Evolutionary conservation across 257 asterid species (phyloP), one percentile per base, ranked within the genome.

Genomic region (Solanum clarkiae): DNA sequence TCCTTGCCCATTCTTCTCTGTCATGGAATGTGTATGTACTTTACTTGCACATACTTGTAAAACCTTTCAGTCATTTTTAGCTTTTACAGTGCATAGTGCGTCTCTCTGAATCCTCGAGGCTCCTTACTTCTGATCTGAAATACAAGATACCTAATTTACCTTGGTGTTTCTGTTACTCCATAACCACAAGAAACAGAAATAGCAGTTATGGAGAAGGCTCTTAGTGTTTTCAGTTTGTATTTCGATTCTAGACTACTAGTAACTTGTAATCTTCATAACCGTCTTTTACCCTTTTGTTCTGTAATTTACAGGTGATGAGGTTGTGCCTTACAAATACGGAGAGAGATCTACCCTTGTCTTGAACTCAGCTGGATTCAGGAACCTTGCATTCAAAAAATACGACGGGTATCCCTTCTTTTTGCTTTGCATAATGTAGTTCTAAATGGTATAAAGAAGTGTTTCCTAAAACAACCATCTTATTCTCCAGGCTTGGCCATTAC

Each of bases 1-100:
- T 92, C 94, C 54, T 92, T 97, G 88, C 99, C 99, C 54, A 95
- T 97, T 86, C 69, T 95, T 88, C 95, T 97, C 86, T 91, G 97
- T 62, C 99, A 97, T 68, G 99, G 99, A 86, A 93, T 84, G 56
- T 89, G 98, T 97, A 94, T 54, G 97, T 88, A 44, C 29, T 79
- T 68, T 13, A 36, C 24, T 77, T 45, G 66, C 72, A 16, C 5
- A 29, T 63, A 29, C 51, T 49, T 32, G 24, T 62, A 53, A 11
- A 24, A 26, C 54, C 80, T 26, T 40, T 3, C 24, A 80, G 49
- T 53, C 40, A 32, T 85, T 57, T 24, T 63, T 32, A 16, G 9
- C 65, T 26, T 15, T 1, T 69, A 8, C n/a, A 26, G 22, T 18
- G 20, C 29, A 53, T 53, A 54, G 83, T 10, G 17, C 47, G 15